phyloP scores from a whole-genome alignment of 179 eudicot species.

The Pouteria campechiana region DNA sequence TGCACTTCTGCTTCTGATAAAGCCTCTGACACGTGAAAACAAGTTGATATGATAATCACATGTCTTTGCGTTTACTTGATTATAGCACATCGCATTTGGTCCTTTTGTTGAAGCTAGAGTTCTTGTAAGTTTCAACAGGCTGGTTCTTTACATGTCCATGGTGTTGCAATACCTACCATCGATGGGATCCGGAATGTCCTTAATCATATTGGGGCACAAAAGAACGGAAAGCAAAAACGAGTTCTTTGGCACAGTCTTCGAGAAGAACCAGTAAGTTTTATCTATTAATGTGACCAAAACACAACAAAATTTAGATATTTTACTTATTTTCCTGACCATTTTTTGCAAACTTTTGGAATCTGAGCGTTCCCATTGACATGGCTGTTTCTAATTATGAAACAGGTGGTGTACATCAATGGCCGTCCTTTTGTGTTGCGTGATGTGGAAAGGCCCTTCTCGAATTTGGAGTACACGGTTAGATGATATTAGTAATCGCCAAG shows the following conservation, averaged over 20 bases:
- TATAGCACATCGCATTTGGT: no score
- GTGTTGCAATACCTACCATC: constrained; percentile 91
- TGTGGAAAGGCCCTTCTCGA: constrained; percentile 92
- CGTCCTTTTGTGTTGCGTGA: constrained; percentile 99
- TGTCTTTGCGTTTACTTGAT: no score
- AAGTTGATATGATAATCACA: no score
- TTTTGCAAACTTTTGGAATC: neutral
- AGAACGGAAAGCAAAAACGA: constrained; percentile 22
- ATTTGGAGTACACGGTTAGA: constrained; percentile 98
- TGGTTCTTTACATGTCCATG: constrained; percentile 69
- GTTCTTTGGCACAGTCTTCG: constrained; percentile 92
- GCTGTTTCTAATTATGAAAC: constrained; percentile 6
- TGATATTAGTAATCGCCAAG: no score
- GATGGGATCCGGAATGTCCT: constrained; percentile 87
- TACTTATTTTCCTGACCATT: neutral
- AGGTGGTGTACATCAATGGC: constrained; percentile 91
- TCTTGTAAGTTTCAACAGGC: constrained; percentile 33
- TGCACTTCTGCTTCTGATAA: no score
- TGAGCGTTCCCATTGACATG: neutral
- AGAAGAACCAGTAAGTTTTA: constrained; percentile 69
- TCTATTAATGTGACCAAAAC: neutral
- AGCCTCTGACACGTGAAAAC: no score
- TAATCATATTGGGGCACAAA: constrained; percentile 47
- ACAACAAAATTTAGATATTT: neutral
- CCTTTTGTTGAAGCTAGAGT: no score